Base-by-base conservation (phyloP, 2,329 filamentous ascomycete genomes). In the Aspergillus oerlinghausenensis region DNA sequence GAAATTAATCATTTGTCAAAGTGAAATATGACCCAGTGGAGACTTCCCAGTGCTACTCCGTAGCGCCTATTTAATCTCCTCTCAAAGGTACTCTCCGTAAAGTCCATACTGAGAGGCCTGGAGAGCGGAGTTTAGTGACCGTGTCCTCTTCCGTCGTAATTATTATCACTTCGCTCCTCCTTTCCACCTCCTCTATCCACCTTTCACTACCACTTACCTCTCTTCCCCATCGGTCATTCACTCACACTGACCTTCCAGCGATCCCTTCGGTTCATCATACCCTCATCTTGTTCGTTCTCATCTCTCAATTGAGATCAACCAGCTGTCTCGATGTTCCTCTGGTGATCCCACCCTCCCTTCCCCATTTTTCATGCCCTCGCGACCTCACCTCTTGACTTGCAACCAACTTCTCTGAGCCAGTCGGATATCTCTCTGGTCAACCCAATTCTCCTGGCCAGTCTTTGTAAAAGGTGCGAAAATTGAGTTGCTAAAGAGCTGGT, bases 261-360 rank as follows among this genome's bases (percentile, higher is more conserved):
- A 47, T 47, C 23, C 11, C 21, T 47, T 38, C 11, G 23, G 43
- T 47, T 25, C 43, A 26, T 45, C 19, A 45, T 23, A 21, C 4
- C 4, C 14, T 47, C 21, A 47, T 52, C 43, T 47, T 47, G 4
- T 26, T 23, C 26, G 43, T 14, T 47, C 43, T 47, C 43, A 47
- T 47, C 14, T 47, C 43, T 47, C 43, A 14, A 19, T 26, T 21
- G 21, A 23, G 23, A 47, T 47, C 43, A 14, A 23, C 21, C 21
- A 23, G 59, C 48, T 54, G 60, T 50, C 52, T 62, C 62, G 53
- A 63, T 63, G 59, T 54, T 55, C 57, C 49, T 57, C 49, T 57
- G 62, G 57, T 64, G 62, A 64, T 55, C 53, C 55, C 57, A 49
- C 56, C 50, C 45, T 55, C 48, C 42, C 48, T 28, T 49, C 47